A percentile compares a stretch with the other conserved stretches of the same genome.
These are phyloP conservation scores for Mychonastes homosphaera DNA, from an alignment of 139 green algal genomes.

Conservation along the genomic window DNA sequence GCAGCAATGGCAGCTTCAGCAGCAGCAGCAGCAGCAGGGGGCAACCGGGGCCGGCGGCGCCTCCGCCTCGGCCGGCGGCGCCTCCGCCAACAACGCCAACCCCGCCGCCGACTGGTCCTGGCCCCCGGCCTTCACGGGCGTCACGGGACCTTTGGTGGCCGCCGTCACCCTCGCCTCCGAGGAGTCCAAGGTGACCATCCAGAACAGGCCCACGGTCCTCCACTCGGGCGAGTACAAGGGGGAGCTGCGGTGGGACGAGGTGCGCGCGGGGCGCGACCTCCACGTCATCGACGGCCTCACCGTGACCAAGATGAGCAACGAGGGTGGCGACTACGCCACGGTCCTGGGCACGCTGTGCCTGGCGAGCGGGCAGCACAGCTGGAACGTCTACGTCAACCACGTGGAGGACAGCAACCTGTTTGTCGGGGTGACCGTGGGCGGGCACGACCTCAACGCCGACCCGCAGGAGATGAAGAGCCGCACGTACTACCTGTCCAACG, in stretches of 20 bases:
- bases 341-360: conserved; percentile 46
- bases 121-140: conserved; percentile 40
- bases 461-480: conserved; percentile 56
- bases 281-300: conserved; percentile 47
- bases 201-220: conserved; percentile 51
- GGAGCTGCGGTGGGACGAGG: conserved; percentile 45
- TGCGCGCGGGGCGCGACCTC: conserved; percentile 40
- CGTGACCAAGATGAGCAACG: conserved; percentile 46
- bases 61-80: too few relatives aligned
- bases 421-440: conserved; percentile 43
- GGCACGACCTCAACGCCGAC: conserved; percentile 52
- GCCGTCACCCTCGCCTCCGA: conserved; percentile 43
- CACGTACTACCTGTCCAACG: conserved; percentile 54
- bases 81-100: too few relatives aligned
- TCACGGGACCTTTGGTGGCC: conserved; percentile 37
- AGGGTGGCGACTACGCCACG: conserved; percentile 46
- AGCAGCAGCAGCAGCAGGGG: too few relatives aligned
- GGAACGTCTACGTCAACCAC: conserved; percentile 60
- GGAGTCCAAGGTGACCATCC: conserved; percentile 53
- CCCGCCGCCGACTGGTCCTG: too few relatives aligned
- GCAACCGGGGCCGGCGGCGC: too few relatives aligned
- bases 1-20: too few relatives aligned
- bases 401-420: conserved; percentile 57
- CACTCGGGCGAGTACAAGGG: conserved; percentile 52
- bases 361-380: conserved; percentile 40